Conservation (phyloP, 495 filamentous ascomycete species). For the Talaromyces liani region DNA sequence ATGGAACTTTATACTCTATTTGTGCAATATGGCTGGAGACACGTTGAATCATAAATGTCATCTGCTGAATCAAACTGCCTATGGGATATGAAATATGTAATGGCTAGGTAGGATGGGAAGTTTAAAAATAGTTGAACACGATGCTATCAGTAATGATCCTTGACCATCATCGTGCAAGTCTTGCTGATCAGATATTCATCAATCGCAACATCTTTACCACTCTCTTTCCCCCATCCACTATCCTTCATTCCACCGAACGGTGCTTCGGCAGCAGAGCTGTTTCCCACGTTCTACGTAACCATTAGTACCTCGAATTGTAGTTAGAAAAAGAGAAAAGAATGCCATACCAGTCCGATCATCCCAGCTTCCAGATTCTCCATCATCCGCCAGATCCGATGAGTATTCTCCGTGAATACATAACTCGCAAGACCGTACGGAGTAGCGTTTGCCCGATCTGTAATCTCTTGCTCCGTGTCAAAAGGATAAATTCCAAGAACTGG, state of each 20-base stretch:
- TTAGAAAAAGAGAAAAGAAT: neutral
- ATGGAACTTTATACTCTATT: neutral
- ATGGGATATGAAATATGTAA: no score
- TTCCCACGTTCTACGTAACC: constrained; percentile 25
- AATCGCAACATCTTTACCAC: constrained; percentile 1
- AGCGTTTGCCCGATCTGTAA: constrained; percentile 19
- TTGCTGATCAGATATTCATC: constrained; percentile 4
- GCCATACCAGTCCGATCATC: constrained; percentile 25
- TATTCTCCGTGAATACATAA: constrained; percentile 21
- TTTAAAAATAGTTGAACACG: neutral
- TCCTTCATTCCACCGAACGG: constrained; percentile 47
- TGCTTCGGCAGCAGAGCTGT: constrained; percentile 38
- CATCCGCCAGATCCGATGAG: constrained; percentile 19
- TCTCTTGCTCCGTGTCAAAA: constrained; percentile 25
- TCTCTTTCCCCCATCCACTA: constrained; percentile 39
- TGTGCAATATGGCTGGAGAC: neutral
- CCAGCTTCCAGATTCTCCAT: constrained; percentile 21
- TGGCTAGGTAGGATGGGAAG: no score
- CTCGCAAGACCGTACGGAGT: constrained; percentile 20
- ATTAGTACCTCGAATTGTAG: neutral
- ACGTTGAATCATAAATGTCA: neutral
- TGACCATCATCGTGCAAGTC: constrained; percentile 5
- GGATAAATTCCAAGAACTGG: constrained; percentile 17
- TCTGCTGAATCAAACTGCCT: neutral
- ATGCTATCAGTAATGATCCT: constrained; percentile 10